Conservation (phyloP, 2,329 filamentous ascomycete species). For the Lecanicillium sp. region DNA sequence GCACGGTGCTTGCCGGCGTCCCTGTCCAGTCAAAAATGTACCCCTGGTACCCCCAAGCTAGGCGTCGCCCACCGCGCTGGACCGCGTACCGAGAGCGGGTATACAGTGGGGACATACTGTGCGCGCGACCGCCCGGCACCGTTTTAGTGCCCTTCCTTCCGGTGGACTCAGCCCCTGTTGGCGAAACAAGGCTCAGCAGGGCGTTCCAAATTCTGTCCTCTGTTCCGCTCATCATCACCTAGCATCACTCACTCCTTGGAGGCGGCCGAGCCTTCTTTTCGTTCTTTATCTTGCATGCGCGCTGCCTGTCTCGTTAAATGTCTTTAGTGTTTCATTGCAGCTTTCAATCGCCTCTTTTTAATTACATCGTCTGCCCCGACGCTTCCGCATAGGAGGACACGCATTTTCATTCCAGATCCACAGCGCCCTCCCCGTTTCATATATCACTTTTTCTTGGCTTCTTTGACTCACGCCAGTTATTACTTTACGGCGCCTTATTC, state of each 20-base stretch:
- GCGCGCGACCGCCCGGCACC: neutral
- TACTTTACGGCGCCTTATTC: neutral
- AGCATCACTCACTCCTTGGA: neutral
- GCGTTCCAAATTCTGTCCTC: slow-evolving; percentile 6
- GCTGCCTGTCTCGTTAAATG: neutral
- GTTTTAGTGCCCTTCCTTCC: slow-evolving; percentile 1
- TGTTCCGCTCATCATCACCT: neutral
- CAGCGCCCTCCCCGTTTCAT: slow-evolving; percentile 1
- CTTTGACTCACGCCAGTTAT: neutral
- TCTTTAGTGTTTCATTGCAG: neutral
- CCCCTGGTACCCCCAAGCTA: too few relatives aligned
- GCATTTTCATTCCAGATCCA: neutral
- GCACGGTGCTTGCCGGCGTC: too few relatives aligned
- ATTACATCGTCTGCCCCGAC: neutral
- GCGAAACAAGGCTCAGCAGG: neutral
- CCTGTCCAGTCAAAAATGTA: too few relatives aligned
- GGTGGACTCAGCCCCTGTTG: slow-evolving; percentile 2
- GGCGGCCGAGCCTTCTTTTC: neutral
- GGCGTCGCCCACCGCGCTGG: too few relatives aligned
- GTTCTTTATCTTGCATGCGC: neutral
- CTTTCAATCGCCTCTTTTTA: neutral
- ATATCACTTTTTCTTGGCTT: slow-evolving; percentile 1
- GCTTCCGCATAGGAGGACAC: neutral
- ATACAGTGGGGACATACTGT: neutral
- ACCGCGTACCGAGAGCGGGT: too few relatives aligned